Evolutionary conservation across 352 stramenopile genomes (phyloP), one percentile per base, ranked within the genome.

Genomic region (Peronospora destructor): DNA sequence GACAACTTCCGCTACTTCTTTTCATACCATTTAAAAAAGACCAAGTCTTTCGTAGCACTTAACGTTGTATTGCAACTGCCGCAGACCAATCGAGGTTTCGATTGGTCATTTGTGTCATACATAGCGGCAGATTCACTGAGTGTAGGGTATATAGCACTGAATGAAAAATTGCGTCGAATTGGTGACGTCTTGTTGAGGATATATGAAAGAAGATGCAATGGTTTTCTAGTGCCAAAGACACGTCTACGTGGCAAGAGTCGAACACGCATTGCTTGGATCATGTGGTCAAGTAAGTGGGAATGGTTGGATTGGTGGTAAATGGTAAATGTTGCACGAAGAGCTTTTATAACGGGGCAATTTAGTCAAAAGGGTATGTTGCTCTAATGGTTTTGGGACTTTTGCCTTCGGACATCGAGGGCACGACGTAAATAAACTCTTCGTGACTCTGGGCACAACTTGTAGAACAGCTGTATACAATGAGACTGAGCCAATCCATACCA

Each of bases 401-500:
- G 8, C 5, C 13, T 56, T 61, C 64, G 33, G 45, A 56, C 45
- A 49, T 59, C 7, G 59, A 61, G 17, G 76, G 74, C 35, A 89
- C 53, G 11, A 91, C 75, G 51, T 76, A 76, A 12, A 87, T 52
- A 38, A 85, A 84, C 49, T 93, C 82, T 28, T 87, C 76, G 26
- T 64, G 61, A 48, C 77, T 86, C 6, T 58, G 57, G 8, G 56
- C 16, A 46, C 82, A 93, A 53, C 79, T 91, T 29, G 57, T 59
- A 6, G 79, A 73, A 40, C 82, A 93, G 33, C 76, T 84, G 53
- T 84, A 93, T 6, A 93, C 66, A 11, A 88, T 53, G 9, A 90
- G 66, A 42, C 77, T 87, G 26, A 85, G 58, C 82, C 82, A 93
- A 29, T 93, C 82, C 79, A 91, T 93, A 29, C 77, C 77, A 3